Base-by-base conservation (phyloP, 148 eudicot species). In the Persicaria tinctoria region DNA sequence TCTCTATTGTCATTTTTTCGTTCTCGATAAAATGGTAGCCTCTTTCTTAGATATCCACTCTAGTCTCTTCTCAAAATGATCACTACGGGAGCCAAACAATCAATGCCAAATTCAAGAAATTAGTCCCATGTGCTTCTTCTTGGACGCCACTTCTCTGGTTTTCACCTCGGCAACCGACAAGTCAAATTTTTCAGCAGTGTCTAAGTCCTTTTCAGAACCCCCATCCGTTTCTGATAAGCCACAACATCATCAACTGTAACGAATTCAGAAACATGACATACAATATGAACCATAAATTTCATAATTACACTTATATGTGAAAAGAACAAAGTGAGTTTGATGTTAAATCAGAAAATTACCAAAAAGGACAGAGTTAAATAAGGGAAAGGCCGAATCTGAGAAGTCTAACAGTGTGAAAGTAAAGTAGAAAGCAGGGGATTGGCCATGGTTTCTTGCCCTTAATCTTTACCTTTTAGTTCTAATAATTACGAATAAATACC, bases 61-160 rank as follows among this genome's bases (percentile, higher is more conserved):
- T 80, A 93, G 75, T 79, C 93, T 86, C 82, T 85, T 82, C 85
- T 86, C 92, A 76, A 87, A 90, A 83, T 93, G 96, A 79, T 89
- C 90, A 41, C 84, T 82, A 9, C 79, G 77, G 2, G 75, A 68
- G 23, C 96, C 81, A 80, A 93, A 90, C 18, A 93, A 54, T 18
- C 81, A 79, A 56, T 85, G 80, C 96, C 93, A 93, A 0, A 91
- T 73, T 74, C 96, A 80, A 49, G 92, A 87, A 1, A 93, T 5
- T 5, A 93, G 0, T 69, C 96, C 96, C 73, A 71, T 86, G 82
- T 79, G 47, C 55, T 76, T 68, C 80, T 84, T 85, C 75, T 84
- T 92, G 16, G 46, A 38, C 6, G 72, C 8, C 41, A 13, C 80
- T 5, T 82, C 78, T 56, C 73, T 66, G 12, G 76, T 6, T 20